Conservation (phyloP, 495 filamentous ascomycete genomes). For the Parmelia sp. region DNA sequence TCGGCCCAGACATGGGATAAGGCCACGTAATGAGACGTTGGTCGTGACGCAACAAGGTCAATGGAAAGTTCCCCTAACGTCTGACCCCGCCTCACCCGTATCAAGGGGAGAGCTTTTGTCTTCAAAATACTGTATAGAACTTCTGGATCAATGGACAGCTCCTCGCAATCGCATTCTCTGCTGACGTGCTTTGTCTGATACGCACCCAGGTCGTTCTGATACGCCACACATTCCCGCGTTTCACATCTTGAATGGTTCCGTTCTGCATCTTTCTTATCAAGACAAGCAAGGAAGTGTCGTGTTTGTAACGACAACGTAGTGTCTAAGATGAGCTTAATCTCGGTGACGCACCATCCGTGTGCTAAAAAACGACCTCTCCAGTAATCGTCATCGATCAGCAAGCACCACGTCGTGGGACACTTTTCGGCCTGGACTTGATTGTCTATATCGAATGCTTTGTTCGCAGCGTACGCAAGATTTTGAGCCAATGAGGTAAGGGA, state of each 20-base stretch:
- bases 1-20: constrained; percentile 25
- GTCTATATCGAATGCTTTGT: background rate
- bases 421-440: background rate
- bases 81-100: constrained; percentile 4
- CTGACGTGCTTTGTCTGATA: constrained; percentile 9
- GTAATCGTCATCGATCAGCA: background rate
- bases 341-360: constrained; percentile 8
- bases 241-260: background rate
- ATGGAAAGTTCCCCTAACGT: background rate
- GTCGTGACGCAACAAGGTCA: constrained; percentile 12
- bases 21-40: constrained; percentile 23
- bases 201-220: background rate
- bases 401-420: background rate
- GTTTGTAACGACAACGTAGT: background rate
- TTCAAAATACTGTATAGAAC: background rate
- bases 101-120: constrained; percentile 1
- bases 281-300: background rate
- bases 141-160: background rate
- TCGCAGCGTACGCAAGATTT: background rate
- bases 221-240: background rate
- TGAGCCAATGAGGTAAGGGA: constrained; percentile 6
- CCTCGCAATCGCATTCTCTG: constrained; percentile 4
- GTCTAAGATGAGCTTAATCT: background rate
- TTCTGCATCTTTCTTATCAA: background rate
- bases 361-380: background rate